Evolutionary conservation across 176 grass and related monocot genomes (phyloP).

Genomic region (Carex kokanica): DNA sequence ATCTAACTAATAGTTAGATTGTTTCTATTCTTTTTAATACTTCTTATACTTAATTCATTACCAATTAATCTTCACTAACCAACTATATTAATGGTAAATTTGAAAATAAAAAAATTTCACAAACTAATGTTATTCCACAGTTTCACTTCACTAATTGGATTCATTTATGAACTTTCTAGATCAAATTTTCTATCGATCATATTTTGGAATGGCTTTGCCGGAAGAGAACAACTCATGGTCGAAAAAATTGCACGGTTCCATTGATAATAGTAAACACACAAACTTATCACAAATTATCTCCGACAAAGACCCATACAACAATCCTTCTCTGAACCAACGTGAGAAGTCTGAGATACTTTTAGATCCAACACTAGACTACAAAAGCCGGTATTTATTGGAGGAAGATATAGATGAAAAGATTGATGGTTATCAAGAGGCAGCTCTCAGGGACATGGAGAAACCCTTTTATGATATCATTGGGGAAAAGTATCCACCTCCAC

Average conservation of each 20-base stretch:
- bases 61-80: no score
- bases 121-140: no score
- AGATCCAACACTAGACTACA: background rate
- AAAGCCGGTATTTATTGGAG: background rate
- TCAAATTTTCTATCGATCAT: background rate
- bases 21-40: background rate
- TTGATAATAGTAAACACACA: background rate
- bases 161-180: background rate
- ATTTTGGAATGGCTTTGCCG: background rate
- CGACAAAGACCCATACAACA: background rate
- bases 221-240: background rate
- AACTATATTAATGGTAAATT: background rate
- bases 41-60: no score
- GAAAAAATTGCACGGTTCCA: background rate
- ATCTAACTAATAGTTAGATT: no score
- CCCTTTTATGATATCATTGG: background rate
- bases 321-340: background rate
- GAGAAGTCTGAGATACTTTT: background rate
- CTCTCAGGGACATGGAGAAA: background rate
- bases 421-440: background rate
- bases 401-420: background rate
- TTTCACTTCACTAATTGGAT: background rate
- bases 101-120: background rate
- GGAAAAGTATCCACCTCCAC: background rate
- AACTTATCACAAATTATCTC: background rate